Percentiles rank a stretch among this genome's conserved stretches.
These are phyloP conservation scores for Leucocoprinus sp. DNA, from an alignment of 768 basidiomycete genomes.

Conservation along the genomic window DNA sequence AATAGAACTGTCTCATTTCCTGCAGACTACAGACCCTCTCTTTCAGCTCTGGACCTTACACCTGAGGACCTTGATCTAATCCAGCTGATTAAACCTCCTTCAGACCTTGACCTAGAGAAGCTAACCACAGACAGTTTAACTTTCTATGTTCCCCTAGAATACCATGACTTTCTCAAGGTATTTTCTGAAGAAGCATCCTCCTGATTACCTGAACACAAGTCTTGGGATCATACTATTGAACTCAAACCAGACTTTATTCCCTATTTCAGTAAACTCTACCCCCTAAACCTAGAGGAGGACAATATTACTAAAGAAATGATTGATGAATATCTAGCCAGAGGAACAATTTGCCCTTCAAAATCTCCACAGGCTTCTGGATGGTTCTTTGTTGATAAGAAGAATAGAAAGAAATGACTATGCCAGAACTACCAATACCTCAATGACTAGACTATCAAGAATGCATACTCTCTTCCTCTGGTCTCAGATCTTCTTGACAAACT, in stretches of 20 bases:
- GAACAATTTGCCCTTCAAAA: constrained; percentile 15
- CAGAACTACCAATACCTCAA: constrained; percentile 30
- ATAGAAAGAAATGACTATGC: constrained; percentile 17
- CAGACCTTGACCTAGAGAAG: not conserved
- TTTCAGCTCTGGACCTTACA: no score
- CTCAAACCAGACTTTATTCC: constrained; percentile 14
- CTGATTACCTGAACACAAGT: not conserved
- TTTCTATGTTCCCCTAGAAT: not conserved
- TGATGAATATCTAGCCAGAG: constrained; percentile 9
- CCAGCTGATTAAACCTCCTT: not conserved
- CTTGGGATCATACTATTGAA: not conserved
- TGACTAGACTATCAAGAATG: constrained; percentile 24
- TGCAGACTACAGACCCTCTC: no score
- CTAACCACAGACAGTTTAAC: not conserved
- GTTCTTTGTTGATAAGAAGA: constrained; percentile 23
- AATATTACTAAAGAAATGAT: not conserved
- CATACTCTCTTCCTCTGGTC: constrained; percentile 29
- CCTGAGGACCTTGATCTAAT: not conserved
- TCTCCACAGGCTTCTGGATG: constrained; percentile 17
- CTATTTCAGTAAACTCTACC: constrained; percentile 24
- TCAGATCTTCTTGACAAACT: constrained; percentile 21
- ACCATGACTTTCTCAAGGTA: not conserved
- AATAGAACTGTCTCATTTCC: no score
- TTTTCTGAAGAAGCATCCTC: not conserved
- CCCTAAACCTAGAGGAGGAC: constrained; percentile 1